A percentile compares a stretch with the other conserved stretches of the same genome.
Evolutionary conservation across 371 early-diverging fungal genomes (phyloP).

Genomic region (Mucor velutinosus): DNA sequence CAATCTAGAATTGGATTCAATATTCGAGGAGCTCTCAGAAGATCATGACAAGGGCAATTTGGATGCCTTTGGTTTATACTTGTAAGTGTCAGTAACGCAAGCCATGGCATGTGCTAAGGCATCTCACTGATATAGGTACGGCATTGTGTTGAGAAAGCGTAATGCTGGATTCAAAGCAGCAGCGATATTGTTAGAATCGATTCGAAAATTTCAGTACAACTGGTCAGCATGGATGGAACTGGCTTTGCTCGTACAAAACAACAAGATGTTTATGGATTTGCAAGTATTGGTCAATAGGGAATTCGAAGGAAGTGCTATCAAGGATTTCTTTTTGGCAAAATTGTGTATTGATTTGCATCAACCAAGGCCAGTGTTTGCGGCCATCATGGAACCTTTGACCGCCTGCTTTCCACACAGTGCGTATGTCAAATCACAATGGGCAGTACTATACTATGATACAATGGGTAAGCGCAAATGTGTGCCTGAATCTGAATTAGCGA

Average conservation of each 20-base stretch:
- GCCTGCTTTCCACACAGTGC: conserved; percentile 57
- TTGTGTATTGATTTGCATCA: conserved; percentile 45
- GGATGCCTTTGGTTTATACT: conserved; percentile 71
- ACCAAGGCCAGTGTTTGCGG: conserved; percentile 22
- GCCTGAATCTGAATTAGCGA: not conserved
- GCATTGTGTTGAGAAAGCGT: conserved; percentile 52
- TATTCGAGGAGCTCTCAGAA: conserved; percentile 52
- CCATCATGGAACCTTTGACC: conserved; percentile 32
- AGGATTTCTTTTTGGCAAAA: conserved; percentile 63
- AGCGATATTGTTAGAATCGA: conserved; percentile 64
- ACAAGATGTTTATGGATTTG: conserved; percentile 30
- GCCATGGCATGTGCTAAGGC: not conserved
- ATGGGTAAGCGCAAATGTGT: conserved; percentile 17
- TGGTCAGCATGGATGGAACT: conserved; percentile 94
- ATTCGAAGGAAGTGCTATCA: conserved; percentile 54
- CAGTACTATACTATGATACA: conserved; percentile 50
- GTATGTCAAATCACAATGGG: conserved; percentile 64
- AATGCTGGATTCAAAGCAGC: conserved; percentile 55
- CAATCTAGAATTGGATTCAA: conserved; percentile 52
- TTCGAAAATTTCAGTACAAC: conserved; percentile 75
- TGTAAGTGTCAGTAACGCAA: conserved; percentile 44
- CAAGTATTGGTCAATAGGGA: conserved; percentile 25
- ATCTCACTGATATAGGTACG: conserved; percentile 42
- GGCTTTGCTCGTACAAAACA: conserved; percentile 48
- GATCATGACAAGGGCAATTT: conserved; percentile 44